Evolutionary conservation across 176 grass and related monocot species (phyloP).

Genomic region (Triticum dicoccoides): DNA sequence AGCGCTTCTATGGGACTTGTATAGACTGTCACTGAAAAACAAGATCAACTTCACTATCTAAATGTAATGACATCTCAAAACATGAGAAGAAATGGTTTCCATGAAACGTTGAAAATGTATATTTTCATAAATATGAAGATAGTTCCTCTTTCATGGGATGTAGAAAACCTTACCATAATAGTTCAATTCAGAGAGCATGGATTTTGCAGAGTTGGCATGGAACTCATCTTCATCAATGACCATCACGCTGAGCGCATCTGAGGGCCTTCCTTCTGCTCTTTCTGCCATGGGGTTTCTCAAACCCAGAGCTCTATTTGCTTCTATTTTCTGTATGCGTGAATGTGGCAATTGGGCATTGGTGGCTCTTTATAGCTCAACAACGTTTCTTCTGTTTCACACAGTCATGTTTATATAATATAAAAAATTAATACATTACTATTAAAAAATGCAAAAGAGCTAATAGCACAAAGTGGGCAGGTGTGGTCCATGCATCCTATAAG

Average conservation of each 20-base stretch:
- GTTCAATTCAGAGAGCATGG: background rate
- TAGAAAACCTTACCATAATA: conserved; percentile 10
- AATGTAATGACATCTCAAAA: background rate
- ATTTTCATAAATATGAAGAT: background rate
- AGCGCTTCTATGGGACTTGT: conserved; percentile 32
- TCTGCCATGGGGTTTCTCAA: background rate
- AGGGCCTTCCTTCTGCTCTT: background rate
- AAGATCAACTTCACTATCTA: background rate
- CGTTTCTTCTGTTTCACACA: background rate
- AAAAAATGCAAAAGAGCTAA: background rate
- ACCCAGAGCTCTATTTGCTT: background rate
- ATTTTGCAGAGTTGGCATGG: background rate
- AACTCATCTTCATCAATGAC: conserved; percentile 15
- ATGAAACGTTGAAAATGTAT: background rate
- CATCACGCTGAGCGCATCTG: background rate
- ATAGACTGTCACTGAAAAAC: conserved; percentile 17
- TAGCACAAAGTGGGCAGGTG: background rate
- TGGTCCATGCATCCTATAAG: background rate
- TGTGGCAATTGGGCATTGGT: background rate
- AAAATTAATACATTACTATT: background rate
- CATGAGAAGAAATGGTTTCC: background rate
- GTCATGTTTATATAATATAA: too few relatives aligned
- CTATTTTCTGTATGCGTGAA: background rate
- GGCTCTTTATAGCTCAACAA: conserved; percentile 19
- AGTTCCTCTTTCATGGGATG: background rate